phyloP scores from a whole-genome alignment of 345 rosid genomes.

The Dipteronia dyeriana region DNA sequence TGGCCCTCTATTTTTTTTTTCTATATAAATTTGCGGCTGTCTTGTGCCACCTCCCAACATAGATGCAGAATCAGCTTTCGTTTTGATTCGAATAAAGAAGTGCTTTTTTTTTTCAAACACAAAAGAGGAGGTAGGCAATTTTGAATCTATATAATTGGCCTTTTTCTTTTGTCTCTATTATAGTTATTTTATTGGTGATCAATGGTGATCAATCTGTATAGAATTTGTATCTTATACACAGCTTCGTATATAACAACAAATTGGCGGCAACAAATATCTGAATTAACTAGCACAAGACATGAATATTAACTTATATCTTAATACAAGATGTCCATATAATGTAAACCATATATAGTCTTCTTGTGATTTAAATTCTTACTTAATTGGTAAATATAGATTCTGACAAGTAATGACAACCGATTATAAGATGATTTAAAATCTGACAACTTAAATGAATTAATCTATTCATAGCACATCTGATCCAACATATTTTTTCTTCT shows the following conservation, averaged over 20 bases:
- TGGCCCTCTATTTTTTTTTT: background rate
- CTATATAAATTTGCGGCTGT: background rate
- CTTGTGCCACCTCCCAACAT: background rate
- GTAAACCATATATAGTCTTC: background rate
- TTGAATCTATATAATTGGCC: background rate
- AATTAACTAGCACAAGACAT: background rate
- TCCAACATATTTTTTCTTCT: background rate
- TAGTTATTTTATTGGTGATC: background rate
- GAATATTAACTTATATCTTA: background rate
- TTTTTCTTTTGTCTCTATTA: background rate
- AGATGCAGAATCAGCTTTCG: background rate
- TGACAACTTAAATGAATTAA: too few relatives aligned
- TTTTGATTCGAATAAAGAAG: background rate
- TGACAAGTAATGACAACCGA: too few relatives aligned
- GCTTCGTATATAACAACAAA: background rate
- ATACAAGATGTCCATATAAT: background rate
- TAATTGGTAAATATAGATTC: background rate
- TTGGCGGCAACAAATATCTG: background rate
- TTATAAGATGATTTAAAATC: too few relatives aligned
- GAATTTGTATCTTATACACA: too few relatives aligned
- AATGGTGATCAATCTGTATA: too few relatives aligned
- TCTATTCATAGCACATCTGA: background rate
- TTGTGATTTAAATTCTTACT: background rate
- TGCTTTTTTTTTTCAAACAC: background rate
- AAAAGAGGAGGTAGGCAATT: background rate